phyloP scores from a whole-genome alignment of 2,329 filamentous ascomycete genomes.

The Metarhizium album region DNA sequence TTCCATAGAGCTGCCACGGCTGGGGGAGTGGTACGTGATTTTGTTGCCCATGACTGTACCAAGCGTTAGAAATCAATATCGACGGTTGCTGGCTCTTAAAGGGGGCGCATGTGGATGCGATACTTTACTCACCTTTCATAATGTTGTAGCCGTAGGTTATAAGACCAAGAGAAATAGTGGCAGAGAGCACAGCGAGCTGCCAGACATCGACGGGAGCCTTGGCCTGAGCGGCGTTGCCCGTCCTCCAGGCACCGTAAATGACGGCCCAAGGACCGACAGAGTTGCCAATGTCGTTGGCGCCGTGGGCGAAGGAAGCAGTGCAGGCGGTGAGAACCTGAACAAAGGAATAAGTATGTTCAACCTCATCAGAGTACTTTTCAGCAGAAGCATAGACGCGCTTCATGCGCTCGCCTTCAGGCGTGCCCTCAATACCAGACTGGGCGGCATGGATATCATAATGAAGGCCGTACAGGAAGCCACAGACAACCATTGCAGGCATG shows the following conservation, averaged over 20 bases:
- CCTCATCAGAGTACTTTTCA: slow-evolving; percentile 56
- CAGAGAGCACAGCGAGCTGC: slow-evolving; percentile 63
- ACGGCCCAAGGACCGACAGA: slow-evolving; percentile 59
- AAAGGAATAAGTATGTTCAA: slow-evolving; percentile 59
- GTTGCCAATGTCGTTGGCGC: slow-evolving; percentile 68
- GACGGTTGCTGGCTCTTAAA: neutral
- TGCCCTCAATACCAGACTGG: slow-evolving; percentile 11
- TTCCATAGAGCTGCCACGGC: slow-evolving; percentile 59
- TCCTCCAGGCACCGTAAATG: slow-evolving; percentile 56
- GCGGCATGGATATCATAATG: slow-evolving; percentile 67
- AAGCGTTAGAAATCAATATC: too few species aligned
- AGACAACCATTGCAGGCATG: slow-evolving; percentile 55
- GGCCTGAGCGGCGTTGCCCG: slow-evolving; percentile 46
- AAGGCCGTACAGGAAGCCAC: slow-evolving; percentile 57
- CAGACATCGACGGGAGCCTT: slow-evolving; percentile 62
- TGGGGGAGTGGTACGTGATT: slow-evolving; percentile 57
- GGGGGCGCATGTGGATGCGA: too few species aligned
- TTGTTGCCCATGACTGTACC: slow-evolving; percentile 65
- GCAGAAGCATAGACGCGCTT: slow-evolving; percentile 52
- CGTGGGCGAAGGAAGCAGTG: slow-evolving; percentile 65
- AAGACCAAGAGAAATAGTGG: slow-evolving; percentile 54
- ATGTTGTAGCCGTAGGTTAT: slow-evolving; percentile 74
- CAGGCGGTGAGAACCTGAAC: slow-evolving; percentile 57
- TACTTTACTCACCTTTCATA: slow-evolving; percentile 64
- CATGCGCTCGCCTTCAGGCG: slow-evolving; percentile 14